phyloP scores from a whole-genome alignment of 257 asterid genomes.

The Marsdenia floribunda region DNA sequence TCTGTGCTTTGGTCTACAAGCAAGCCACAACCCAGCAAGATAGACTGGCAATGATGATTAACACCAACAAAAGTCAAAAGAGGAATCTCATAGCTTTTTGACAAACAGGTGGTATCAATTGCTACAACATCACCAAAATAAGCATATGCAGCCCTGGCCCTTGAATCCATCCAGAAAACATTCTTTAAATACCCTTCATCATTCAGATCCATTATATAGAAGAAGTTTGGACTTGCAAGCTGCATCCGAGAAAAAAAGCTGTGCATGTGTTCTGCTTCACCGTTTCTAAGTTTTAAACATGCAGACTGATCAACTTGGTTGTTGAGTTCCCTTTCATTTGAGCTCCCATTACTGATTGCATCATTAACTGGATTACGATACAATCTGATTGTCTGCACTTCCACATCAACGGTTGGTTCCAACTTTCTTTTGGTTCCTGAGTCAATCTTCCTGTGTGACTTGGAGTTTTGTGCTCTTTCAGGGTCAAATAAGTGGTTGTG shows the following conservation, averaged over 20 bases:
- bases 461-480: slow-evolving; percentile 45
- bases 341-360: slow-evolving; percentile 32
- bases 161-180: slow-evolving; percentile 36
- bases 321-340: slow-evolving; percentile 24
- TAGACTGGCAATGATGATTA: slow-evolving; percentile 33
- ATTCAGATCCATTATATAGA: slow-evolving; percentile 38
- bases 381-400: slow-evolving; percentile 49
- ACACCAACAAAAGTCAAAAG: slow-evolving; percentile 29
- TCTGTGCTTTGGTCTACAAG: slow-evolving; percentile 31
- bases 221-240: slow-evolving; percentile 30
- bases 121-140: slow-evolving; percentile 34
- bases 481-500: slow-evolving; percentile 67
- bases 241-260: slow-evolving; percentile 27
- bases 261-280: slow-evolving; percentile 23
- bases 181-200: slow-evolving; percentile 34
- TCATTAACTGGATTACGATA: slow-evolving; percentile 58
- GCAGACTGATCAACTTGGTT: slow-evolving; percentile 23
- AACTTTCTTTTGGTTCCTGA: slow-evolving; percentile 51
- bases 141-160: slow-evolving; percentile 32
- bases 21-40: slow-evolving; percentile 34
- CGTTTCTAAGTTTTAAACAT: slow-evolving; percentile 23
- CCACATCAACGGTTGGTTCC: slow-evolving; percentile 35
- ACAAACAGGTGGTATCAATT: slow-evolving; percentile 32
- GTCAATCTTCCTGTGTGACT: slow-evolving; percentile 43
- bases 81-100: slow-evolving; percentile 28